Evolutionary conservation across 2,329 filamentous ascomycete species (phyloP).

Genomic region (Ophiostoma angusticollis): DNA sequence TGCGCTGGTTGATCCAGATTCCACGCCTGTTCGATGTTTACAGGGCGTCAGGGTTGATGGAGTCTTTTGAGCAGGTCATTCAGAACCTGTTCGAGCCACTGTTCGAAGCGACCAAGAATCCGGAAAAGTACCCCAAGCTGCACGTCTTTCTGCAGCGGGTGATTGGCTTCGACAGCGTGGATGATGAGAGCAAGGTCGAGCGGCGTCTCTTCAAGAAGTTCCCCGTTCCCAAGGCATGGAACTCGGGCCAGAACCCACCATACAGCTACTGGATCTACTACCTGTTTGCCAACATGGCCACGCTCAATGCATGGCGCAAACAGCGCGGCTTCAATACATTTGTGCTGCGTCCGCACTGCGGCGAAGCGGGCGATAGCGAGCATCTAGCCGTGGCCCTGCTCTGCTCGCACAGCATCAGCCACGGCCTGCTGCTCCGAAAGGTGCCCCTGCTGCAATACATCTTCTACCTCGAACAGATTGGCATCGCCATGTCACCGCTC

Average conservation of each 20-base stretch:
- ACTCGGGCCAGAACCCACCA: conserved; percentile 85
- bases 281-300: conserved; percentile 84
- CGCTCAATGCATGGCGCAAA: conserved; percentile 83
- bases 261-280: conserved; percentile 99
- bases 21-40: conserved; percentile 93
- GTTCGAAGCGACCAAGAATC: conserved; percentile 87
- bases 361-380: conserved; percentile 92
- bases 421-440: conserved; percentile 83
- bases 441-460: conserved; percentile 92
- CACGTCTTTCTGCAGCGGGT: conserved; percentile 91
- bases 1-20: conserved; percentile 93
- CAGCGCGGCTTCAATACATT: conserved; percentile 93
- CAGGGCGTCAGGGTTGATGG: conserved; percentile 76
- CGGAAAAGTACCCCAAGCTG: conserved; percentile 75
- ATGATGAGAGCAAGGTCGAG: conserved; percentile 95
- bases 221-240: conserved; percentile 78
- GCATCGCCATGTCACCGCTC: conserved; percentile 97
- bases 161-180: conserved; percentile 93
- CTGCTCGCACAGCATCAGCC: conserved; percentile 93
- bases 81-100: conserved; percentile 85
- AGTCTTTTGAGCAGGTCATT: conserved; percentile 80
- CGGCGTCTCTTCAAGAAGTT: conserved; percentile 92
- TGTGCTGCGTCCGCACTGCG: conserved; percentile 82
- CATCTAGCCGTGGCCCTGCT: conserved; percentile 84
- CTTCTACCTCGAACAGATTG: conserved; percentile 96